These are phyloP conservation scores for Atkinsonella texensis DNA, from an alignment of 2,329 filamentous ascomycete species.

Conservation along the genomic window DNA sequence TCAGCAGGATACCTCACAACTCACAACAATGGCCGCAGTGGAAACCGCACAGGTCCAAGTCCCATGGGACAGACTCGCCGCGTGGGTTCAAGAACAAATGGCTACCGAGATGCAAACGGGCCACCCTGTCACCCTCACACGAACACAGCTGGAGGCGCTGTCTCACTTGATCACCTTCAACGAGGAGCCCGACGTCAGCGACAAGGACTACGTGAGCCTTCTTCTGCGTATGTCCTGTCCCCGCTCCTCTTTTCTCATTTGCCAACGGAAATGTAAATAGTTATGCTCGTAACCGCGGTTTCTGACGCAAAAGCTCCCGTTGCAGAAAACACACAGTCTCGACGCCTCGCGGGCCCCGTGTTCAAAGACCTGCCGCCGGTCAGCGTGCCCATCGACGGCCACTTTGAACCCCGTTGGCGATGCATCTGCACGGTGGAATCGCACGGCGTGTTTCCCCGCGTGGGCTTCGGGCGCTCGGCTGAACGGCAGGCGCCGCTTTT, in stretches of 20 bases:
- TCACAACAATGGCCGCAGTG: background rate
- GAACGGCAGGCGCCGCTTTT: slow-evolving; percentile 24
- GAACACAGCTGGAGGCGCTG: slow-evolving; percentile 27
- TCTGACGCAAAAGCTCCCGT: background rate
- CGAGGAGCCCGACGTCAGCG: slow-evolving; percentile 16
- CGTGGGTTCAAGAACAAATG: slow-evolving; percentile 30
- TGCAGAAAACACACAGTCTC: slow-evolving; percentile 11
- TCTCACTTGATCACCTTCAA: slow-evolving; percentile 23
- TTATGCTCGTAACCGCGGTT: too few relatives aligned
- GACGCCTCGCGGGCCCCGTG: slow-evolving; percentile 1
- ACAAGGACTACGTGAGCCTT: slow-evolving; percentile 17
- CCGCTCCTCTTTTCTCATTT: background rate
- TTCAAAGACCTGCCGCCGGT: slow-evolving; percentile 10
- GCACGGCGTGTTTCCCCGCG: slow-evolving; percentile 14
- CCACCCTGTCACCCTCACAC: slow-evolving; percentile 24
- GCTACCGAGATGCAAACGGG: slow-evolving; percentile 18
- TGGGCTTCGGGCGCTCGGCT: slow-evolving; percentile 22
- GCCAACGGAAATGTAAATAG: background rate
- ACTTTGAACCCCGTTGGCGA: slow-evolving; percentile 13
- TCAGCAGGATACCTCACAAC: background rate
- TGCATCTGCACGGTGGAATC: slow-evolving; percentile 14
- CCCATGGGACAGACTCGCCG: slow-evolving; percentile 24
- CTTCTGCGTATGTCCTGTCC: slow-evolving; percentile 15
- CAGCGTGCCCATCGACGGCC: slow-evolving; percentile 13
- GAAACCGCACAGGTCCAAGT: slow-evolving; percentile 8